These are phyloP conservation scores for Kluyveromyces marxianus DNA, from an alignment of 1,139 yeast genomes.

Conservation along the genomic window DNA sequence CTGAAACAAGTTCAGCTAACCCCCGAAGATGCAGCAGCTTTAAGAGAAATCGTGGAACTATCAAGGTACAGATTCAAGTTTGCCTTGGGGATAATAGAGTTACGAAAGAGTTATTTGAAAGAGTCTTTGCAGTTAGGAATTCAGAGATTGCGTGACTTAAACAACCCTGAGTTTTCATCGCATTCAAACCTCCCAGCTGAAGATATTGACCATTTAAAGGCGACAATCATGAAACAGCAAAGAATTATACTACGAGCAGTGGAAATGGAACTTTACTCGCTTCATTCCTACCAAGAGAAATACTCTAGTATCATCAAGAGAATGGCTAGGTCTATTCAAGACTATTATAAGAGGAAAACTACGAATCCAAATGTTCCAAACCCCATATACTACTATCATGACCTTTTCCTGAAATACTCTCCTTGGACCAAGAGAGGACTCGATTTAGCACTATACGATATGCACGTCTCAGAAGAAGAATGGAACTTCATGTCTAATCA, in stretches of 20 bases:
- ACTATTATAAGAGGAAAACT: slow-evolving; percentile 2
- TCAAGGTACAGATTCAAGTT: slow-evolving; percentile 5
- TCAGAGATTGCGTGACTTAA: slow-evolving; percentile 3
- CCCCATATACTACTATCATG: slow-evolving; percentile 2
- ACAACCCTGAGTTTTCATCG: background rate
- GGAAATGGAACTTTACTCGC: slow-evolving; percentile 14
- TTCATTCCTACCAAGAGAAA: slow-evolving; percentile 4
- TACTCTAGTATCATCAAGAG: slow-evolving; percentile 1
- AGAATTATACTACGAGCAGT: slow-evolving; percentile 27
- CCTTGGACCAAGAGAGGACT: slow-evolving; percentile 6
- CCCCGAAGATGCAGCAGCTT: background rate
- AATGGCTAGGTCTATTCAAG: slow-evolving; percentile 3
- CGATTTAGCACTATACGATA: slow-evolving; percentile 4
- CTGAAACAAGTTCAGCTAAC: slow-evolving; percentile 3
- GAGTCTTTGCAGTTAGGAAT: slow-evolving; percentile 4
- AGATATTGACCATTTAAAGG: slow-evolving; percentile 1
- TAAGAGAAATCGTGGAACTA: slow-evolving; percentile 1
- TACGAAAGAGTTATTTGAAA: slow-evolving; percentile 2
- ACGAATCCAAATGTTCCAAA: background rate
- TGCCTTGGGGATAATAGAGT: slow-evolving; percentile 4
- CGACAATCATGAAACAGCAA: slow-evolving; percentile 14
- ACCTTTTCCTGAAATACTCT: slow-evolving; percentile 1
- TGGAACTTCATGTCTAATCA: slow-evolving; percentile 4
- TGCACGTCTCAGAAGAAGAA: slow-evolving; percentile 4
- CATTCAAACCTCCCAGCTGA: background rate